A percentile compares a stretch with the other conserved stretches of the same genome.
phyloP scores from a whole-genome alignment of 2,329 filamentous ascomycete genomes.

The Parafenestella ontariensis region DNA sequence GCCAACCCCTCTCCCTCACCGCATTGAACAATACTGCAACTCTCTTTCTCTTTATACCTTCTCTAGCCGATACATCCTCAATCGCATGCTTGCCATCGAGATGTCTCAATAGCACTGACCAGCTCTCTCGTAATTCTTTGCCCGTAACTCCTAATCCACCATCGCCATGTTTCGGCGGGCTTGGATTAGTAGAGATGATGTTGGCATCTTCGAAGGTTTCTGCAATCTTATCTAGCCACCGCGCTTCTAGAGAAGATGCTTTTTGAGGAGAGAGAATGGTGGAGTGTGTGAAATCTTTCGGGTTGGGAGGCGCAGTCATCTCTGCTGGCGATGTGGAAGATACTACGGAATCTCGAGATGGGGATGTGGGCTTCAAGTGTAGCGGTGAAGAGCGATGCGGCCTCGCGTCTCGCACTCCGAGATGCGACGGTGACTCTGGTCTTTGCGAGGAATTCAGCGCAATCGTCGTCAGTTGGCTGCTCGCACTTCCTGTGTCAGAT shows the following conservation, averaged over 20 bases:
- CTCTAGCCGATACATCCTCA: conserved; percentile 84
- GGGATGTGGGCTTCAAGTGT: conserved; percentile 41
- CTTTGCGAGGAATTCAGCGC: conserved; percentile 29
- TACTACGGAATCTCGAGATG: conserved; percentile 23
- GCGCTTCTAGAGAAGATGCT: conserved; percentile 77
- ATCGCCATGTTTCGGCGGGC: conserved; percentile 29
- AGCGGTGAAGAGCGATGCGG: conserved; percentile 43
- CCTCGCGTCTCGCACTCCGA: conserved; percentile 25
- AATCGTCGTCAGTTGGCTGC: conserved; percentile 46
- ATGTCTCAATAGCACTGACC: conserved; percentile 80
- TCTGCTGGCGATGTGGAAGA: conserved; percentile 27
- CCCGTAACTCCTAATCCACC: conserved; percentile 25
- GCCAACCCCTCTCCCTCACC: conserved; percentile 72
- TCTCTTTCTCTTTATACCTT: conserved; percentile 82
- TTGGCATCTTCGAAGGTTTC: conserved; percentile 50
- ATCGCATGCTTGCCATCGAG: conserved; percentile 86
- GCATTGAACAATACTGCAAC: conserved; percentile 64
- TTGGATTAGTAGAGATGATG: conserved; percentile 24
- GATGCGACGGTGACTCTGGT: conserved; percentile 32
- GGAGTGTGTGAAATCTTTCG: conserved; percentile 34
- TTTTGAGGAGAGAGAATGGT: conserved; percentile 77
- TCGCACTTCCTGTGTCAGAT: conserved; percentile 46
- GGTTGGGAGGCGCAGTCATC: conserved; percentile 22
- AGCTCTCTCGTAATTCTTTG: conserved; percentile 64
- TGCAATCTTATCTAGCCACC: conserved; percentile 64